Conservation (phyloP, 2,329 filamentous ascomycete genomes). For the Arthroderma uncinatum region DNA sequence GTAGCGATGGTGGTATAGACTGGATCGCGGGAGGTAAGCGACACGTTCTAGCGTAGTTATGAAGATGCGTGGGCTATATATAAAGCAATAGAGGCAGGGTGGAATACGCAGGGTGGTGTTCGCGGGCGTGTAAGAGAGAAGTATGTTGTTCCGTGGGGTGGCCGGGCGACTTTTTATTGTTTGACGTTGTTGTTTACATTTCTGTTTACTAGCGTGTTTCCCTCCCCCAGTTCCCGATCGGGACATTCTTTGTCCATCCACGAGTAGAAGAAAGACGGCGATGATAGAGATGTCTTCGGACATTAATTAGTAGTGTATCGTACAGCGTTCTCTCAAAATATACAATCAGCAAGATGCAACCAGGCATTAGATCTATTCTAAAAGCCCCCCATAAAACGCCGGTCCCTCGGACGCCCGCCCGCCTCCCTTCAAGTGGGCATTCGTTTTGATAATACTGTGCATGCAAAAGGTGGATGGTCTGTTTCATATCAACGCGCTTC, state of each 20-base stretch:
- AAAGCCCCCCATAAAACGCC: constrained; percentile 6
- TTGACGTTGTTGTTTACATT: constrained; percentile 25
- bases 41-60: constrained; percentile 20
- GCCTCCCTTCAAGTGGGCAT: not conserved
- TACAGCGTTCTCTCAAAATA: not conserved
- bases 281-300: not conserved
- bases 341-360: not conserved
- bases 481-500: constrained; percentile 9
- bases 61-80: constrained; percentile 6
- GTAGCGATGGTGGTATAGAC: constrained; percentile 19
- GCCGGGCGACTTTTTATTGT: not conserved
- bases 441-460: not conserved
- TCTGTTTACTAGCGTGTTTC: constrained; percentile 17
- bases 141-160: not conserved
- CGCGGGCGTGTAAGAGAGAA: not conserved
- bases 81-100: constrained; percentile 6
- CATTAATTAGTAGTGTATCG: not conserved
- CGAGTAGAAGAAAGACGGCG: not conserved
- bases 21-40: constrained; percentile 41
- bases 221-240: constrained; percentile 6
- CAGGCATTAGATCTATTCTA: constrained; percentile 2
- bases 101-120: constrained; percentile 14
- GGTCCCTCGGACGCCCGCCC: not conserved
- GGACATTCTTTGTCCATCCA: not conserved
- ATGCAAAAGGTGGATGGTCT: not conserved